phyloP scores from a whole-genome alignment of 192 early-diverging fungal genomes.

The Backusella westeae region DNA sequence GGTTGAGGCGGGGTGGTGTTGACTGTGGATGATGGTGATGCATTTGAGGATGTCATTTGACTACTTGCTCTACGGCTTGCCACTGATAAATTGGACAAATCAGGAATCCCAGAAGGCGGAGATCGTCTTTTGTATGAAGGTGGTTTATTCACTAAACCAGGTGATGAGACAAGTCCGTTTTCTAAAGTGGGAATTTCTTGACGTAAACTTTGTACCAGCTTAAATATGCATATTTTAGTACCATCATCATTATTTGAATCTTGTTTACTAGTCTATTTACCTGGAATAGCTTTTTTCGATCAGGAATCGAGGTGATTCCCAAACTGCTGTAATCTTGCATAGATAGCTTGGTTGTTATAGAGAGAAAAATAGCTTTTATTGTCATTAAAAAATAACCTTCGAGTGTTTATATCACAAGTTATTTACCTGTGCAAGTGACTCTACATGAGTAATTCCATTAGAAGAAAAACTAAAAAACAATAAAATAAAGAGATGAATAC shows the following conservation, averaged over 20 bases:
- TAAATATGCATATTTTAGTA: neutral
- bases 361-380: neutral
- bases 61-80: neutral
- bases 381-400: slow-evolving; percentile 5
- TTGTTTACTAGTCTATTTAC: slow-evolving; percentile 5
- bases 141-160: neutral
- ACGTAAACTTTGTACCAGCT: slow-evolving; percentile 38
- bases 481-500: neutral
- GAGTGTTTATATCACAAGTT: neutral
- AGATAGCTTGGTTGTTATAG: slow-evolving; percentile 47
- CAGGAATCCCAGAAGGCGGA: slow-evolving; percentile 8
- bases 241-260: too few species aligned
- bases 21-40: neutral
- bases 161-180: slow-evolving; percentile 35
- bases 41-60: neutral
- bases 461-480: slow-evolving; percentile 49
- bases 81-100: neutral
- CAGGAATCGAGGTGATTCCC: slow-evolving; percentile 57
- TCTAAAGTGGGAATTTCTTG: slow-evolving; percentile 37
- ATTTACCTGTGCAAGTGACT: slow-evolving; percentile 58
- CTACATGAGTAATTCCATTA: slow-evolving; percentile 55
- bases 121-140: neutral
- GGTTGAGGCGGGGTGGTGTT: neutral
- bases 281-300: slow-evolving; percentile 55
- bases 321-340: slow-evolving; percentile 71